Evolutionary conservation across 331 rosid genomes (phyloP).

Genomic region (Telfairia occidentalis): DNA sequence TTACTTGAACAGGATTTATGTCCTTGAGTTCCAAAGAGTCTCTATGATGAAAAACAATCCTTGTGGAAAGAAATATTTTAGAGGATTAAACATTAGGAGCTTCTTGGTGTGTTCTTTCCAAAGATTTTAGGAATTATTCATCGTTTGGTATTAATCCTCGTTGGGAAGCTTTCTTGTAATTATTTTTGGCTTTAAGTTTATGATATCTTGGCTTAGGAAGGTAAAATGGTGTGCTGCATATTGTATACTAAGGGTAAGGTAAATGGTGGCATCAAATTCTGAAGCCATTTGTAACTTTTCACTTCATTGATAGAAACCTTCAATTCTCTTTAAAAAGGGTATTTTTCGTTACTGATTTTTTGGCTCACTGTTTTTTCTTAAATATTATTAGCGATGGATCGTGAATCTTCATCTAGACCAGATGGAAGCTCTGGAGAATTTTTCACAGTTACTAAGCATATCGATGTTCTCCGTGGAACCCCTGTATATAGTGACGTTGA

Average conservation of each 20-base stretch:
- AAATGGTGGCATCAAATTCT: neutral
- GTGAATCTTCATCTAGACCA: neutral
- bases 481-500: slow-evolving; percentile 56
- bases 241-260: neutral
- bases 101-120: neutral
- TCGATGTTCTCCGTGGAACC: slow-evolving; percentile 59
- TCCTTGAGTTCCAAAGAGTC: too few relatives aligned
- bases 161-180: neutral
- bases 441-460: slow-evolving; percentile 40
- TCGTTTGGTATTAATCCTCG: neutral
- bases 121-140: neutral
- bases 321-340: neutral
- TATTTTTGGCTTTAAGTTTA: neutral
- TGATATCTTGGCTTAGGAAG: neutral
- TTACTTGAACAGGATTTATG: too few relatives aligned
- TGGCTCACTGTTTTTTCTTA: neutral
- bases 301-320: neutral
- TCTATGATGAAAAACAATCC: neutral
- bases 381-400: slow-evolving; percentile 2
- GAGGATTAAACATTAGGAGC: neutral
- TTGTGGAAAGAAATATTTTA: neutral
- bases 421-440: neutral
- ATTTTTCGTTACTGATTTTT: neutral
- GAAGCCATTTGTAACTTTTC: neutral
- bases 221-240: neutral